Evolutionary conservation across 108 stramenopile genomes (phyloP).

Genomic region (Nitzschia putrida): DNA sequence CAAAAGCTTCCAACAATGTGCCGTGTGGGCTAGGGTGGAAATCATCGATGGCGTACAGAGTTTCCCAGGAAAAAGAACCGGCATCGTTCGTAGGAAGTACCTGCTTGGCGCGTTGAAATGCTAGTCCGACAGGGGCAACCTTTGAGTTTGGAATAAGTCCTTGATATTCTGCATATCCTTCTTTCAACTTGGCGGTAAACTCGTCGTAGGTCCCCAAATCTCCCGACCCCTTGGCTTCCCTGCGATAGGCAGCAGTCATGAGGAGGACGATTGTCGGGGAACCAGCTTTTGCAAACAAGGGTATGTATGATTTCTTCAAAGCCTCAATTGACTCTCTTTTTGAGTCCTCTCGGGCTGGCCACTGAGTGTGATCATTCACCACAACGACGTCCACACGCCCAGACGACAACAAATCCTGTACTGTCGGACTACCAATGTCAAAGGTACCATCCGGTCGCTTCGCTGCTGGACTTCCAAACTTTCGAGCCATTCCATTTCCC

Average conservation of each 20-base stretch:
- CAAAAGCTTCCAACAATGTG: conserved; percentile 70
- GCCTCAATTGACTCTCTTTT: conserved; percentile 38
- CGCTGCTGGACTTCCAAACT: conserved; percentile 50
- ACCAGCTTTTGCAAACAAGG: conserved; percentile 24
- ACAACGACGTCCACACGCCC: conserved; percentile 64
- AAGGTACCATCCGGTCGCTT: conserved; percentile 37
- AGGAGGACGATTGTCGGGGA: conserved; percentile 40
- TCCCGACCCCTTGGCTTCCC: conserved; percentile 42
- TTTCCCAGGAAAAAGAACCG: conserved; percentile 43
- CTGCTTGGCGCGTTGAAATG: conserved; percentile 33
- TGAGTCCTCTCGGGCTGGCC: conserved; percentile 46
- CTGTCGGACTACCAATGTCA: conserved; percentile 71
- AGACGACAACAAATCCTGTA: conserved; percentile 40
- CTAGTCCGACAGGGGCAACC: conserved; percentile 70
- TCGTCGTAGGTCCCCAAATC: conserved; percentile 65
- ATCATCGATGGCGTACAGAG: conserved; percentile 61
- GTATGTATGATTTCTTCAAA: conserved; percentile 49
- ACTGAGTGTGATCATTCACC: conserved; percentile 80
- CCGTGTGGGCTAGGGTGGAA: conserved; percentile 79
- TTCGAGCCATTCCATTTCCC: conserved; percentile 70
- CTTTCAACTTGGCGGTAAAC: conserved; percentile 45
- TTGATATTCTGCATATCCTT: conserved; percentile 45
- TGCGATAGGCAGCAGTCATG: conserved; percentile 64
- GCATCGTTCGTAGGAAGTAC: conserved; percentile 3
- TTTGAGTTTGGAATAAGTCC: conserved; percentile 32